Percentiles rank a stretch among this genome's conserved stretches.
Evolutionary conservation across 176 grass and related monocot genomes (phyloP).

Genomic region (Aechmea fasciata): DNA sequence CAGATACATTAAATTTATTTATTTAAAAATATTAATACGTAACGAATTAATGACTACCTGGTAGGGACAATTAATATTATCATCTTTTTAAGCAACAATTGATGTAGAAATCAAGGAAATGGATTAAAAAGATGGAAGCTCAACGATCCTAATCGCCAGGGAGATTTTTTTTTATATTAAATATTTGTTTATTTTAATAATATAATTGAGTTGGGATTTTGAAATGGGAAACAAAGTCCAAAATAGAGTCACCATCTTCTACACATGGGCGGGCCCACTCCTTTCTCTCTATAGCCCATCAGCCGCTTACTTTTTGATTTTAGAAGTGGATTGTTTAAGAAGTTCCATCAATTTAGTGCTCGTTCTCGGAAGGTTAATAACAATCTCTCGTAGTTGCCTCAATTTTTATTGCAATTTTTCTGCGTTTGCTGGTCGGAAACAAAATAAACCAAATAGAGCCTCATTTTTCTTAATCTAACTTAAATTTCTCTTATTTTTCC

Average conservation of each 20-base stretch:
- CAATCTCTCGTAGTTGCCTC: too few relatives aligned
- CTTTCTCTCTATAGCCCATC: not conserved
- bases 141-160: not conserved
- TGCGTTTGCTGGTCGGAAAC: too few relatives aligned
- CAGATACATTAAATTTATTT: too few relatives aligned
- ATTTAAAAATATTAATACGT: too few relatives aligned
- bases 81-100: not conserved
- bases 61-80: not conserved
- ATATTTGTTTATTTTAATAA: not conserved
- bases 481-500: too few relatives aligned
- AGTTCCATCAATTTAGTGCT: not conserved
- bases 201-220: not conserved
- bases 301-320: not conserved
- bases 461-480: too few relatives aligned
- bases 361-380: not conserved
- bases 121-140: not conserved
- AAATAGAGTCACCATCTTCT: not conserved
- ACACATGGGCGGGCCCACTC: not conserved
- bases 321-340: too few relatives aligned
- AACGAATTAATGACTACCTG: too few relatives aligned
- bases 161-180: not conserved
- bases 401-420: too few relatives aligned
- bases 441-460: too few relatives aligned
- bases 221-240: slow-evolving; percentile 6
- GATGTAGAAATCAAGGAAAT: not conserved